A percentile compares a stretch with the other conserved stretches of the same genome.
Evolutionary conservation across 768 basidiomycete species (phyloP).

Genomic region (Termitomyces sp.): DNA sequence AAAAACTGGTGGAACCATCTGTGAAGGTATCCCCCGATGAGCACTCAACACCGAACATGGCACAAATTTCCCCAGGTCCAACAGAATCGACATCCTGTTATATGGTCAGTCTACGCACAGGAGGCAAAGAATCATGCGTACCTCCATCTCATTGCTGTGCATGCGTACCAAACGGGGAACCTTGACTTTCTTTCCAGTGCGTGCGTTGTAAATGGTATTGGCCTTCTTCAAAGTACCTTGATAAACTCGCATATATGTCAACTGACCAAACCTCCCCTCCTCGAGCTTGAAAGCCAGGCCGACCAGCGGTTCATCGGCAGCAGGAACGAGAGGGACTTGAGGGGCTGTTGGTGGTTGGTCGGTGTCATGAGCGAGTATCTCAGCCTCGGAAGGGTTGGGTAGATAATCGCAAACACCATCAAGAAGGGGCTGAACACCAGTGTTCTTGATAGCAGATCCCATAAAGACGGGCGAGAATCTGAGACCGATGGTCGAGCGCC

Average conservation of each 20-base stretch:
- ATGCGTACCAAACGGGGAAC: conserved; percentile 94
- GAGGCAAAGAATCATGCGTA: conserved; percentile 25
- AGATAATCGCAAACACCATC: conserved; percentile 97
- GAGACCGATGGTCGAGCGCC: conserved; percentile 82
- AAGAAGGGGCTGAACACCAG: conserved; percentile 87
- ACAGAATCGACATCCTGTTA: conserved; percentile 84
- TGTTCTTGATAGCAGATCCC: conserved; percentile 97
- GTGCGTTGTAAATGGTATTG: conserved; percentile 81
- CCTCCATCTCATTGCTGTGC: conserved; percentile 99
- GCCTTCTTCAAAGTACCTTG: conserved; percentile 91
- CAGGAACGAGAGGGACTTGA: conserved; percentile 74
- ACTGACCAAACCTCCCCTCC: conserved; percentile 94
- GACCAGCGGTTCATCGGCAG: conserved; percentile 83
- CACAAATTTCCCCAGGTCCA: conserved; percentile 98
- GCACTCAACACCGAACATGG: conserved; percentile 98
- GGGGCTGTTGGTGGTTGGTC: conserved; percentile 61
- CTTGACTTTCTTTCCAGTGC: conserved; percentile 96
- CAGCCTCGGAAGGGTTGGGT: conserved; percentile 79
- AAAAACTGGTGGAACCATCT: conserved; percentile 82
- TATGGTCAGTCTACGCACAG: not conserved
- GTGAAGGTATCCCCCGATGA: conserved; percentile 98
- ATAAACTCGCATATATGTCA: conserved; percentile 98
- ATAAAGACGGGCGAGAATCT: conserved; percentile 97
- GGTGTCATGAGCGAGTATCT: conserved; percentile 80
- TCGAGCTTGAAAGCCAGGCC: conserved; percentile 98